Conservation (phyloP, 805 yeast genomes). For the Nakazawaea molendinolei region DNA sequence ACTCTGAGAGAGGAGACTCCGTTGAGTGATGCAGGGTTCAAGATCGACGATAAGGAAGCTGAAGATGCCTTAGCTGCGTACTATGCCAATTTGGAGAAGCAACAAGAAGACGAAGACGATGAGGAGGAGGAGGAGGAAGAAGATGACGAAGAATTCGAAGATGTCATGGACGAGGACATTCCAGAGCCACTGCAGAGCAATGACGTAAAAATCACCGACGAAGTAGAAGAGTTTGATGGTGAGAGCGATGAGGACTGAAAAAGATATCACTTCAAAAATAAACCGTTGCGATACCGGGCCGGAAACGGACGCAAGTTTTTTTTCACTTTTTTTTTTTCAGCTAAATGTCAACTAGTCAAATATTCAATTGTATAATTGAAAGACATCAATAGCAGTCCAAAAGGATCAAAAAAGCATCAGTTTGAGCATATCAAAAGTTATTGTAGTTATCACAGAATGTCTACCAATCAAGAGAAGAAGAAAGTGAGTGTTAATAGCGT, state of each 20-base stretch:
- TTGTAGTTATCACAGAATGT: not conserved
- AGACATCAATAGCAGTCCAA: no score
- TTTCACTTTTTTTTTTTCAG: not conserved
- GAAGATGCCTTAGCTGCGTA: conserved; percentile 70
- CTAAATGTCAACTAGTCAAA: not conserved
- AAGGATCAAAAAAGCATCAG: no score
- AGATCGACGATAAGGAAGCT: conserved; percentile 53
- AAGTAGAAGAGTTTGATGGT: conserved; percentile 13
- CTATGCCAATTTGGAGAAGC: conserved; percentile 68
- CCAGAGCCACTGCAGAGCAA: no score
- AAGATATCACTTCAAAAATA: not conserved
- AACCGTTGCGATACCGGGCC: conserved; percentile 2
- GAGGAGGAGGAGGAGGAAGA: conserved; percentile 50
- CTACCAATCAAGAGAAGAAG: conserved; percentile 3
- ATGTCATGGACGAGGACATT: conserved; percentile 25
- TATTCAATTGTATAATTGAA: not conserved
- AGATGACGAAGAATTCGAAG: conserved; percentile 33
- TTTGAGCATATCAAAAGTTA: no score
- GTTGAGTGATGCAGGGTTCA: conserved; percentile 22
- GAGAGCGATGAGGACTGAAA: conserved; percentile 16
- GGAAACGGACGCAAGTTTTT: not conserved
- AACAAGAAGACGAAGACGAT: conserved; percentile 56
- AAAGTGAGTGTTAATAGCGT: conserved; percentile 5
- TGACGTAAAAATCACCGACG: conserved; percentile 21
- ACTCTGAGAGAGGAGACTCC: conserved; percentile 17